These are phyloP conservation scores for Oemleria cerasiformis DNA, from an alignment of 306 rosid genomes.

Conservation along the genomic window DNA sequence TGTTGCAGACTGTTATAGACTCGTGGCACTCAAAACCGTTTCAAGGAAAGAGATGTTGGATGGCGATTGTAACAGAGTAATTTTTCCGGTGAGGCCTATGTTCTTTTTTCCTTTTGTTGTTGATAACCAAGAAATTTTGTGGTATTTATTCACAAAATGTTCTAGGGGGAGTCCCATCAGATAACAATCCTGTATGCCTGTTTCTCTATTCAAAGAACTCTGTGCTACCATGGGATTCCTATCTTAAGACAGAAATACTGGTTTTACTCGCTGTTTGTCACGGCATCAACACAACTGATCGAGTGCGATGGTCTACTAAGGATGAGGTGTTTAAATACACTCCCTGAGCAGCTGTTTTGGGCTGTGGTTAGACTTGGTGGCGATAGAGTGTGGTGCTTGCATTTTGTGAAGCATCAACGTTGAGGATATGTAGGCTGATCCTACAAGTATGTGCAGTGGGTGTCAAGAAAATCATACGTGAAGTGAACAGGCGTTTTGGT, in stretches of 20 bases:
- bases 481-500: background rate
- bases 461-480: background rate
- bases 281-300: background rate
- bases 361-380: background rate
- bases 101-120: background rate
- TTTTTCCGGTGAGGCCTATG: background rate
- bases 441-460: background rate
- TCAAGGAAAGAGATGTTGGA: background rate
- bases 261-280: background rate
- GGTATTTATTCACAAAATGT: background rate
- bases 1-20: conserved; percentile 1
- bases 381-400: background rate
- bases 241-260: background rate
- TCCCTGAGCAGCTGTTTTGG: background rate
- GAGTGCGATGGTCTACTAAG: background rate
- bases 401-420: background rate
- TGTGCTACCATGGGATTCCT: background rate
- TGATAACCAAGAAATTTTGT: background rate
- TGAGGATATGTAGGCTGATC: background rate
- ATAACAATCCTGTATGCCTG: background rate
- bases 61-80: background rate
- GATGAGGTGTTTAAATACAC: background rate
- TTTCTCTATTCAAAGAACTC: background rate
- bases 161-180: background rate
- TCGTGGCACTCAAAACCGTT: background rate